phyloP scores from a whole-genome alignment of 1,139 yeast species.

The Trichomonascaceae sp. region DNA sequence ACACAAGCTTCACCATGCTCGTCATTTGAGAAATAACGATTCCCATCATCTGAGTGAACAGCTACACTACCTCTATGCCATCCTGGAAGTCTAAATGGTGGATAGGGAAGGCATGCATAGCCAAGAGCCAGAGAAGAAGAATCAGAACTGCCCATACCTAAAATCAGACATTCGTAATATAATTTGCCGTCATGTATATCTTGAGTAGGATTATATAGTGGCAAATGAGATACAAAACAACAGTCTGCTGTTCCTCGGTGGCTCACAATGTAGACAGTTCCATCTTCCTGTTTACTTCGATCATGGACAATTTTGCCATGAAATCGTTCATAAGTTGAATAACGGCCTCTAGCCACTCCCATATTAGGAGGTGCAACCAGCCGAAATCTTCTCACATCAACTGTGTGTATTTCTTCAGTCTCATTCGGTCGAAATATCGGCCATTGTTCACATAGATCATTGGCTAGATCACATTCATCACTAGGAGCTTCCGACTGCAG shows the following conservation, averaged over 20 bases:
- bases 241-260: conserved; percentile 18
- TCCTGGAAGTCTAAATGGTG: conserved; percentile 27
- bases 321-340: conserved; percentile 18
- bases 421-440: conserved; percentile 11
- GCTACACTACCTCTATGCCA: conserved; percentile 30
- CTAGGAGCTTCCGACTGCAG: conserved; percentile 20
- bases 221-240: conserved; percentile 21
- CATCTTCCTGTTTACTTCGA: conserved; percentile 8
- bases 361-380: conserved; percentile 21
- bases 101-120: conserved; percentile 26
- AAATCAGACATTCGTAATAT: conserved; percentile 26
- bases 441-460: conserved; percentile 16
- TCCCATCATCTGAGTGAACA: conserved; percentile 30
- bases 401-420: conserved; percentile 9
- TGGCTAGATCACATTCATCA: conserved; percentile 23
- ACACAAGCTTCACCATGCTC: conserved; percentile 24
- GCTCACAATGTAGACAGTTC: conserved; percentile 17
- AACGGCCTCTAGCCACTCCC: conserved; percentile 12
- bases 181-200: conserved; percentile 12
- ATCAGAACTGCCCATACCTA: conserved; percentile 19
- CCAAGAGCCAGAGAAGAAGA: conserved; percentile 26
- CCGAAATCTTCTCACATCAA: conserved; percentile 8
- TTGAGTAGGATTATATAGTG: conserved; percentile 18
- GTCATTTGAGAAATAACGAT: conserved; percentile 26
- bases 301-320: conserved; percentile 13